phyloP scores from a whole-genome alignment of 495 filamentous ascomycete genomes.

The Daldinia loculata region DNA sequence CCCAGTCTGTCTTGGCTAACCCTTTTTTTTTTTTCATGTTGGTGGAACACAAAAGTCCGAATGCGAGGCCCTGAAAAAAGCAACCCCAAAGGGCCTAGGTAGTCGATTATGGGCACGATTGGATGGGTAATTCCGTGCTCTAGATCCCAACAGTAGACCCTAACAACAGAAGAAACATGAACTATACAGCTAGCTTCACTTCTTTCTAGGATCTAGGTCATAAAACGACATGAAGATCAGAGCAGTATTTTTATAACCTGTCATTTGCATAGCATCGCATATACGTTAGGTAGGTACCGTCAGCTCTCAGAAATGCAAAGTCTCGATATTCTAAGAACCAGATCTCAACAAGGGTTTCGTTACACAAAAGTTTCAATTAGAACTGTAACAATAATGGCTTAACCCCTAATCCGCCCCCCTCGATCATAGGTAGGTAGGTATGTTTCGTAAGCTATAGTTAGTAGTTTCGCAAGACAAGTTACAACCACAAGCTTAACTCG shows the following conservation, averaged over 20 bases:
- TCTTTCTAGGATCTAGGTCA: conserved; percentile 11
- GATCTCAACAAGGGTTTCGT: not conserved
- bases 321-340: not conserved
- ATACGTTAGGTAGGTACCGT: conserved; percentile 5
- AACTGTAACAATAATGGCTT: not conserved
- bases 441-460: not conserved
- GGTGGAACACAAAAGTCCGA: conserved; percentile 29
- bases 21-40: conserved; percentile 7
- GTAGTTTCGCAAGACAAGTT: not conserved
- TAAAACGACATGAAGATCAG: not conserved
- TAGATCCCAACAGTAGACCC: conserved; percentile 10
- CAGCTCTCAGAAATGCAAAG: conserved; percentile 15
- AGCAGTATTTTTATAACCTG: conserved; percentile 16
- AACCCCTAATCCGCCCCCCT: not conserved
- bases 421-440: not conserved
- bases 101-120: conserved; percentile 8
- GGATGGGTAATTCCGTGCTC: conserved; percentile 34
- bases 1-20: conserved; percentile 30
- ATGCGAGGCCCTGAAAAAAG: conserved; percentile 16
- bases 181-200: conserved; percentile 18
- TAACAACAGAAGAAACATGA: conserved; percentile 7
- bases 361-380: conserved; percentile 14
- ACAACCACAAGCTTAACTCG: not conserved
- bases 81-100: conserved; percentile 22
- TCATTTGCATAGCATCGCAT: conserved; percentile 21